A percentile compares a stretch with the other conserved stretches of the same genome.
phyloP scores from a whole-genome alignment of 1,284 basidiomycete species.

The Ustilago xerochloae region DNA sequence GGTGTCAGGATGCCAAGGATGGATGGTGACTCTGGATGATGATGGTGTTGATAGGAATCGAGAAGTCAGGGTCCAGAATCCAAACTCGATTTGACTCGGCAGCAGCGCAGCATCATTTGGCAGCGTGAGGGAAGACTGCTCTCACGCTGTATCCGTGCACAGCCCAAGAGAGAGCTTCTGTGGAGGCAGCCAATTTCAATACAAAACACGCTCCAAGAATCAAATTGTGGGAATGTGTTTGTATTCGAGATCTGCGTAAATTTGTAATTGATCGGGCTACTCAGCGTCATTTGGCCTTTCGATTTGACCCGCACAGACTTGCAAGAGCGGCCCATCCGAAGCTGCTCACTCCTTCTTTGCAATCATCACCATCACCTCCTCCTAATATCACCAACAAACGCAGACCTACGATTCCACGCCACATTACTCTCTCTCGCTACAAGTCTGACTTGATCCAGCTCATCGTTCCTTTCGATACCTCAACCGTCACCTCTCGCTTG shows the following conservation, averaged over 20 bases:
- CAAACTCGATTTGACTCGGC: neutral
- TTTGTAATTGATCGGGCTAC: neutral
- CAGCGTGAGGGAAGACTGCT: neutral
- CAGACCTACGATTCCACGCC: neutral
- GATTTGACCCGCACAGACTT: neutral
- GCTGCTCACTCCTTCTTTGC: neutral
- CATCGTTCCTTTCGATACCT: neutral
- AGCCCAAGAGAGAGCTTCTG: constrained; percentile 3
- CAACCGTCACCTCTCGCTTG: neutral
- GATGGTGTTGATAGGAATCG: constrained; percentile 2
- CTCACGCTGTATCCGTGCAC: constrained; percentile 38
- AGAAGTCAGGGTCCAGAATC: constrained; percentile 10
- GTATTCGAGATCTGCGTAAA: neutral
- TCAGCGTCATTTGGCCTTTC: neutral
- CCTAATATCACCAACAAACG: neutral
- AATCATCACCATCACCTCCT: neutral
- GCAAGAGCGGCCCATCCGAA: neutral
- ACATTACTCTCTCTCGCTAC: neutral
- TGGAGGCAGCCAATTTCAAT: constrained; percentile 14
- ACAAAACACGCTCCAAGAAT: neutral
- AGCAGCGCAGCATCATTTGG: neutral
- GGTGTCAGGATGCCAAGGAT: neutral
- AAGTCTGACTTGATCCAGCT: neutral
- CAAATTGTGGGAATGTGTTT: neutral
- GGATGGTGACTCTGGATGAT: neutral